These are phyloP conservation scores for Flagelloscypha sp. DNA, from an alignment of 768 basidiomycete species.

Conservation along the genomic window DNA sequence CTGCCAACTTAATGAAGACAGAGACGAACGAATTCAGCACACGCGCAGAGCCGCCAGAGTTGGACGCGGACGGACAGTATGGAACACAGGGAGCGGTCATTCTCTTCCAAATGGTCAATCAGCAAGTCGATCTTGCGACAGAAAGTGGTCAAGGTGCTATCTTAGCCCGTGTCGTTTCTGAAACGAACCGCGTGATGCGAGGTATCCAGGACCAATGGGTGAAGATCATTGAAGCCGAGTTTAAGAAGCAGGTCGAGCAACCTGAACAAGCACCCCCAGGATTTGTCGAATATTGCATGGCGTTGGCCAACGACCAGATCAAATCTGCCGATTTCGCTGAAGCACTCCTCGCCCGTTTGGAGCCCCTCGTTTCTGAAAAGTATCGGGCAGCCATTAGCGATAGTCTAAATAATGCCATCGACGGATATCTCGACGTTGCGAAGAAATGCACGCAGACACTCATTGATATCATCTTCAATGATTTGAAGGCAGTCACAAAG, in stretches of 20 bases:
- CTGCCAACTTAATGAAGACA: constrained; percentile 84
- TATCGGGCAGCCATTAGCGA: constrained; percentile 79
- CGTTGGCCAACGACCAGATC: constrained; percentile 95
- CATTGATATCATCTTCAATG: constrained; percentile 92
- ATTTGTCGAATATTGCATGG: constrained; percentile 92
- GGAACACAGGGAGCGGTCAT: constrained; percentile 90
- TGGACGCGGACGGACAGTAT: constrained; percentile 83
- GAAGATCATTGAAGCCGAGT: constrained; percentile 72
- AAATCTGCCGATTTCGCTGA: constrained; percentile 94
- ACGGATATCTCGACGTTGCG: constrained; percentile 96
- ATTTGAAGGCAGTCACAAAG: constrained; percentile 81
- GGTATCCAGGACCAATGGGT: constrained; percentile 83
- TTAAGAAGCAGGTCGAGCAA: constrained; percentile 80
- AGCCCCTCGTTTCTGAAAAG: constrained; percentile 89
- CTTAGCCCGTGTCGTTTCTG: constrained; percentile 81
- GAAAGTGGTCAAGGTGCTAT: constrained; percentile 96
- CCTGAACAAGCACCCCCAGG: constrained; percentile 84
- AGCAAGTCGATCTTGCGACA: constrained; percentile 88
- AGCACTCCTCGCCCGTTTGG: constrained; percentile 73
- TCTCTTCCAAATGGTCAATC: constrained; percentile 97
- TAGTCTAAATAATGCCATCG: constrained; percentile 89
- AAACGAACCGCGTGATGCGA: constrained; percentile 85
- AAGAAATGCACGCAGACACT: constrained; percentile 95
- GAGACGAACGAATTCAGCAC: constrained; percentile 80
- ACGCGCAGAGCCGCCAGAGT: constrained; percentile 79